phyloP scores from a whole-genome alignment of 2,329 filamentous ascomycete genomes.

The Domatiomyces globalis region DNA sequence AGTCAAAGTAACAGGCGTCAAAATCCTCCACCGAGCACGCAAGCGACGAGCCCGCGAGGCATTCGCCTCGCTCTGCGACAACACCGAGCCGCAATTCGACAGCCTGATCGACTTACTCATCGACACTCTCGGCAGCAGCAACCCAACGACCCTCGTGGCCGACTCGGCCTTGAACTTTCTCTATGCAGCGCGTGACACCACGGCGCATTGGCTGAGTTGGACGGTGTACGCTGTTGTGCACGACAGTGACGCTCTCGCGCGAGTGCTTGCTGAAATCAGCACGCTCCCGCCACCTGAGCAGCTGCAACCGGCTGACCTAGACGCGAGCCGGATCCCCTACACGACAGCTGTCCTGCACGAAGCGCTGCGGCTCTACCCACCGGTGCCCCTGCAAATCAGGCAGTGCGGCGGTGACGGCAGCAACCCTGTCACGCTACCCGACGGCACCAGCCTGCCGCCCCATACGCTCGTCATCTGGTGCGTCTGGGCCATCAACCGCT shows the following conservation, averaged over 20 bases:
- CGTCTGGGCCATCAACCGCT: constrained; percentile 50
- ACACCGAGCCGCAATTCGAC: constrained; percentile 27
- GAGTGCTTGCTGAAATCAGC: constrained; percentile 11
- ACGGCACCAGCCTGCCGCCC: constrained; percentile 34
- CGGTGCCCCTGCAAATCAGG: constrained; percentile 53
- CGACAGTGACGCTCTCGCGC: constrained; percentile 25
- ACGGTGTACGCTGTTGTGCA: constrained; percentile 46
- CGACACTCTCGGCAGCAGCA: constrained; percentile 37
- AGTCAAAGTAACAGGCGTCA: constrained; percentile 42
- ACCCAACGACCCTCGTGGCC: constrained; percentile 38
- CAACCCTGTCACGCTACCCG: constrained; percentile 33
- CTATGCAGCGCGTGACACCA: constrained; percentile 50
- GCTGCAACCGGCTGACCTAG: constrained; percentile 19
- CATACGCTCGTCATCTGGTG: constrained; percentile 48
- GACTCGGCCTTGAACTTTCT: constrained; percentile 54
- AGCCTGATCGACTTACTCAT: constrained; percentile 48
- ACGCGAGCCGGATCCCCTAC: constrained; percentile 36
- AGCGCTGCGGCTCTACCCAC: constrained; percentile 46
- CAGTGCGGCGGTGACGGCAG: constrained; percentile 31
- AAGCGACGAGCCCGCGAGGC: constrained; percentile 23
- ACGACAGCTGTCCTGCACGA: constrained; percentile 49
- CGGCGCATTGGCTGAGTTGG: constrained; percentile 52
- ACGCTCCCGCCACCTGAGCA: constrained; percentile 5
- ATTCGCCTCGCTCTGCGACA: constrained; percentile 9
- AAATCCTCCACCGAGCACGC: constrained; percentile 42